These are phyloP conservation scores for Cladophialophora psammophila DNA, from an alignment of 2,329 filamentous ascomycete genomes.

Conservation along the genomic window DNA sequence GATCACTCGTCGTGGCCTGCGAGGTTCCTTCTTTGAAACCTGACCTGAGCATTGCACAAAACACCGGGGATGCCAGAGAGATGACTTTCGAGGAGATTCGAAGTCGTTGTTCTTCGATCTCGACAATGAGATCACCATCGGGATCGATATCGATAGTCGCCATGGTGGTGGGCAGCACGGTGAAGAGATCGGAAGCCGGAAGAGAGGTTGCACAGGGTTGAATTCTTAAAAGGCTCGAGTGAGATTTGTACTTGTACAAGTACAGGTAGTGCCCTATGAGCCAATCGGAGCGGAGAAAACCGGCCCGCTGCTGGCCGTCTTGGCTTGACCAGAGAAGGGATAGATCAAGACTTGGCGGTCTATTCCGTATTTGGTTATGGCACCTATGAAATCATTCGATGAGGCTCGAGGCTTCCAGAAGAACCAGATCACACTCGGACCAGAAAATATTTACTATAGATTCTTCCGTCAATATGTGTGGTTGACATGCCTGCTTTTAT, in stretches of 20 bases:
- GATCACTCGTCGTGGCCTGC: not conserved
- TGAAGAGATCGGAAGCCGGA: not conserved
- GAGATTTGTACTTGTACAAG: not conserved
- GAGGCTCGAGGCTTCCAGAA: constrained; percentile 30
- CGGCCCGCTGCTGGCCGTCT: not conserved
- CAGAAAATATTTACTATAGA: constrained; percentile 15
- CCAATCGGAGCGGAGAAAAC: not conserved
- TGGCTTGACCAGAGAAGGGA: not conserved
- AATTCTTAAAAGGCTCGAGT: not conserved
- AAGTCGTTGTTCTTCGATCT: constrained; percentile 8
- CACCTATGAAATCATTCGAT: constrained; percentile 24
- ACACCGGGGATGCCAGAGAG: constrained; percentile 13
- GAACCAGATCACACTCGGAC: constrained; percentile 1
- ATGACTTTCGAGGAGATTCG: constrained; percentile 15
- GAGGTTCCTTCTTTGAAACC: constrained; percentile 8
- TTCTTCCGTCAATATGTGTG: too few relatives aligned
- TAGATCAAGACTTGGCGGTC: not conserved
- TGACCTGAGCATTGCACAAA: constrained; percentile 7
- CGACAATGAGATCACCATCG: constrained; percentile 11
- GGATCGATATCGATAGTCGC: constrained; percentile 13
- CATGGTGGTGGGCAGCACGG: not conserved
- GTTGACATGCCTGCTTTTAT: constrained; percentile 14
- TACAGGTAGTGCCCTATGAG: not conserved
- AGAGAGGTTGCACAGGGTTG: not conserved
- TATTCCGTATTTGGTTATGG: constrained; percentile 1